Evolutionary conservation across 768 basidiomycete genomes (phyloP), one percentile per base, ranked within the genome.

Genomic region (Tulasnella sp.): DNA sequence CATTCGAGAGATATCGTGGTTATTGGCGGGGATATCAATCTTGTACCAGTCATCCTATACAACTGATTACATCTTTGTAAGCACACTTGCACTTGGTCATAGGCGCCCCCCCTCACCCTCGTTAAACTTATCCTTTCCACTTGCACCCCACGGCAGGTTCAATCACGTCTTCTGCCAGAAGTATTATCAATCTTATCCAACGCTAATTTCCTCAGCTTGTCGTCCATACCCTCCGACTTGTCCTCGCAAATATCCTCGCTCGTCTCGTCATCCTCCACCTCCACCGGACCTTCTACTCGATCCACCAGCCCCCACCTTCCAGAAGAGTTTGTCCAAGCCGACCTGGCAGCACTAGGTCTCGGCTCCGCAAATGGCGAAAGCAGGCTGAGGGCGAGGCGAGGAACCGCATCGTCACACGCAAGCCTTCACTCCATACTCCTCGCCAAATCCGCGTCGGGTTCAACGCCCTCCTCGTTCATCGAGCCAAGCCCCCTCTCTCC

Each of bases 1-100:
- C 70, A 89, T 93, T 0, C 89, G 90, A 79, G 92, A 93, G 82
- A 86, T 94, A 42, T 93, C 93, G 29, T 90, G 91, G 20, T 91
- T 91, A 42, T 85, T 94, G 26, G 91, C 90, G 48, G 91, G 92
- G 3, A 93, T 94, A 48, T 92, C 91, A 42, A 94, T 94, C 72
- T 85, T 94, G 18, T 94, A 94, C 83, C 91, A 93, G 82, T 92
- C 91, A 6, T 92, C 92, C 2, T 93, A 94, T 83, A 90, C 89
- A 88, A 90, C 91, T 81, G 93, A 94, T 83, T 93, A 91, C 82
- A 92, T 94, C 78, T 90, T 94, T 80, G 92, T 93, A 81, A 80
- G 91, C 85, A 15, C 71, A 77, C 44, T 35, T 61, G 44, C 72
- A 23, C 5, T n/a, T 6, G 2, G 9, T 1, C 55, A n/a, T 26